Conservation (phyloP, 2,329 filamentous ascomycete species). For the Aspergillus chevalieri region DNA sequence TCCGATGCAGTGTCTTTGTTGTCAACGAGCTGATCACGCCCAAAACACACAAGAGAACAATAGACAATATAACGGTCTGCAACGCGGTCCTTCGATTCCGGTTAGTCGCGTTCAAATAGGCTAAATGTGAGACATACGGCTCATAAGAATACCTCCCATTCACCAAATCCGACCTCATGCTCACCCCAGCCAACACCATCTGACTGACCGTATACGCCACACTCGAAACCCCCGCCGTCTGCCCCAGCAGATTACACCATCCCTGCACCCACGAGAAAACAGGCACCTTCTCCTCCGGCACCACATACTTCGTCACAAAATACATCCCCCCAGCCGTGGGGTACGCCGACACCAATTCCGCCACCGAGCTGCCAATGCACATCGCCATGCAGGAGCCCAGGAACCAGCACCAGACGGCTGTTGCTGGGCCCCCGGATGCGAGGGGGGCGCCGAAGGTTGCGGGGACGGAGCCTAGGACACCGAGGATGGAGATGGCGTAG, state of each 20-base stretch:
- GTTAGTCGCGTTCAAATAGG: slow-evolving; percentile 6
- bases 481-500: slow-evolving; percentile 60
- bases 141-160: slow-evolving; percentile 49
- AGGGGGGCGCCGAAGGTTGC: slow-evolving; percentile 57
- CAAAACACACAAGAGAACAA: slow-evolving; percentile 50
- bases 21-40: slow-evolving; percentile 59
- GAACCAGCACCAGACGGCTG: slow-evolving; percentile 61
- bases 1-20: slow-evolving; percentile 53
- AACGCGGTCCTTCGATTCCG: slow-evolving; percentile 44
- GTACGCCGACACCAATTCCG: slow-evolving; percentile 60
- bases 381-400: slow-evolving; percentile 59
- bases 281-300: slow-evolving; percentile 55
- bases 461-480: slow-evolving; percentile 59
- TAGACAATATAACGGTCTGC: slow-evolving; percentile 54
- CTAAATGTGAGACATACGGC: slow-evolving; percentile 42
- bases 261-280: slow-evolving; percentile 61
- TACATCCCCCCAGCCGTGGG: slow-evolving; percentile 64
- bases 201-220: slow-evolving; percentile 59
- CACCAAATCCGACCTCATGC: slow-evolving; percentile 54
- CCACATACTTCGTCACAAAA: slow-evolving; percentile 61
- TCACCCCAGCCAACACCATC: slow-evolving; percentile 56
- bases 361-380: slow-evolving; percentile 59
- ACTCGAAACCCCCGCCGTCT: slow-evolving; percentile 58
- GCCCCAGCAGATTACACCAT: slow-evolving; percentile 62
- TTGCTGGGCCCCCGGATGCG: slow-evolving; percentile 55